Evolutionary conservation across 73 alveolate species (phyloP).

Genomic region (Paramecium octaurelia): DNA sequence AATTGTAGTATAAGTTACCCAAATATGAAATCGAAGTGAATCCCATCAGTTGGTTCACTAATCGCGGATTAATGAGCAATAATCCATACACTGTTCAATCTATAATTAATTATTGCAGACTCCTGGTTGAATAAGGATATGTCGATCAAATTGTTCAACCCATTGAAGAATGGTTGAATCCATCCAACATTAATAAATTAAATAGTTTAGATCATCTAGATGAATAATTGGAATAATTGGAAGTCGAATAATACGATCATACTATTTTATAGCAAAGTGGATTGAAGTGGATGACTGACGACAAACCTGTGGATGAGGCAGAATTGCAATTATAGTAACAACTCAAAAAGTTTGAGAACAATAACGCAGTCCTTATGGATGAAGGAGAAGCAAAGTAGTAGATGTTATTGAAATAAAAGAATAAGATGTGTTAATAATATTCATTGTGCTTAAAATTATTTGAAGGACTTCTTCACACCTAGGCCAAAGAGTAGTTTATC

Average conservation of each 20-base stretch:
- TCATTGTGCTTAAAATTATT: not conserved
- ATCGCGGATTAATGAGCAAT: not conserved
- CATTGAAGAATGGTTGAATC: not conserved
- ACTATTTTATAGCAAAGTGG: not conserved
- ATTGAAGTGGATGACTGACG: not conserved
- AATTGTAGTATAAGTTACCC: not conserved
- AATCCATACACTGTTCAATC: not conserved
- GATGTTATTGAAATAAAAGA: not conserved
- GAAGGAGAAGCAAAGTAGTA: not conserved
- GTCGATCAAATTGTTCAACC: not conserved
- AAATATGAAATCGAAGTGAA: not conserved
- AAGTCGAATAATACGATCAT: not conserved
- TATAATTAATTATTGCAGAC: not conserved
- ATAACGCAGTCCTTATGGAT: slow-evolving; percentile 27
- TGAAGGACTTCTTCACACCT: not conserved
- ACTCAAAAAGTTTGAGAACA: not conserved
- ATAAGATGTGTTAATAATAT: not conserved
- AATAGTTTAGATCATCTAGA: not conserved
- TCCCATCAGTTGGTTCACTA: not conserved
- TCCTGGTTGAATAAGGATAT: not conserved
- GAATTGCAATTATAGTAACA: not conserved
- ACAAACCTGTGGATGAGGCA: not conserved
- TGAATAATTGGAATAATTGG: not conserved
- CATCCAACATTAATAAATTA: not conserved
- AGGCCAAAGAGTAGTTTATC: not conserved